These are phyloP conservation scores for Stephania japonica DNA, from an alignment of 164 flowering plant species.

Conservation along the genomic window DNA sequence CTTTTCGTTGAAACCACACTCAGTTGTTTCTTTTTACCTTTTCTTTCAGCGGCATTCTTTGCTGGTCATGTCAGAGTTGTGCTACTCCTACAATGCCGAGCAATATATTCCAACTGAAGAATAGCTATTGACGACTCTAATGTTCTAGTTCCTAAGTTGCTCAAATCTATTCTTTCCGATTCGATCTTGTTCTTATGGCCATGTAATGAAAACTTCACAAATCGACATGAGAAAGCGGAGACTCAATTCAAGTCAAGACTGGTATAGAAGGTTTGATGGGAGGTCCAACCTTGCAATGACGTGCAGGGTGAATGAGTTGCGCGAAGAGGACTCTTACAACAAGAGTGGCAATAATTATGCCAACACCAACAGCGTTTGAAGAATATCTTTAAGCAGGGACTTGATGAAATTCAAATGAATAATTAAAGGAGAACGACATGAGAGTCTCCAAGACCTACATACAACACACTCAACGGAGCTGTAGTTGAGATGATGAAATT, in stretches of 20 bases:
- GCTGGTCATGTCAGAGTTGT: slow-evolving; percentile 45
- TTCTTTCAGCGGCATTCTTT: slow-evolving; percentile 48
- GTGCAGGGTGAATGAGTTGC: not conserved
- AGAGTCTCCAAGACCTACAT: not conserved
- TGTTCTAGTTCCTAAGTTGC: not conserved
- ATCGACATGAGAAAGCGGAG: not conserved
- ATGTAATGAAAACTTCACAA: not conserved
- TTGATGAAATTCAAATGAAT: too few species aligned
- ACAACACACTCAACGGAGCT: not conserved
- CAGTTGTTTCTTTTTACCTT: not conserved
- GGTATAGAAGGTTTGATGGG: not conserved
- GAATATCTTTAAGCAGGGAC: not conserved
- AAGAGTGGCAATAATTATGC: not conserved
- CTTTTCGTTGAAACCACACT: too few species aligned
- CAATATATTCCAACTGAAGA: not conserved
- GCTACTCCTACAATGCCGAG: slow-evolving; percentile 11
- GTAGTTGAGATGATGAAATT: not conserved
- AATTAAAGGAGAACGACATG: not conserved
- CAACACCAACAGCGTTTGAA: not conserved
- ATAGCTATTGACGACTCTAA: not conserved
- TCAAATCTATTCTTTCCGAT: not conserved
- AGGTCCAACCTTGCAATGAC: not conserved
- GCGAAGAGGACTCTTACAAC: not conserved
- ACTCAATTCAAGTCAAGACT: not conserved
- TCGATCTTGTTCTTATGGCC: not conserved